Evolutionary conservation across 2,329 filamentous ascomycete species (phyloP).

Genomic region (Rutstroemia sp.): DNA sequence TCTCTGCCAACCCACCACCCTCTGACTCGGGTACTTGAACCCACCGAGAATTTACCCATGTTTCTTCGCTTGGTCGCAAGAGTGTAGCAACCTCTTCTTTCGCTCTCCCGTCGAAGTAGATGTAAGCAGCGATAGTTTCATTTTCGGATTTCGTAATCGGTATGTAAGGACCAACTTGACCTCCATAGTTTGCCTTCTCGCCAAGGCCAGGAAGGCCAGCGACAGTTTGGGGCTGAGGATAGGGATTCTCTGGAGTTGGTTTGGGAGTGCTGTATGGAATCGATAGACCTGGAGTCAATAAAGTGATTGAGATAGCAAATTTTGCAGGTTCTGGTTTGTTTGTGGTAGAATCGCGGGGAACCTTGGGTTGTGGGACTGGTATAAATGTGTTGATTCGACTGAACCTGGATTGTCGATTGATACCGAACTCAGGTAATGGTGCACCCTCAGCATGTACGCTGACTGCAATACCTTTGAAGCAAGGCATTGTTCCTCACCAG

Average conservation of each 20-base stretch:
- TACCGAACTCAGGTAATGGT: slow-evolving; percentile 85
- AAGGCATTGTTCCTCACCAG: slow-evolving; percentile 57
- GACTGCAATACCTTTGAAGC: slow-evolving; percentile 98
- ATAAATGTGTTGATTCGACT: slow-evolving; percentile 97
- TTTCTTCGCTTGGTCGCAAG: slow-evolving; percentile 87
- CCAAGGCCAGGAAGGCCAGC: slow-evolving; percentile 55
- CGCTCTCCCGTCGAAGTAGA: slow-evolving; percentile 91
- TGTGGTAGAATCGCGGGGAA: slow-evolving; percentile 54
- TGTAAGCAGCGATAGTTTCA: slow-evolving; percentile 96
- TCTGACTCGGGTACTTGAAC: slow-evolving; percentile 88
- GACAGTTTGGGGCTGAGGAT: slow-evolving; percentile 76
- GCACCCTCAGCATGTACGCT: slow-evolving; percentile 80
- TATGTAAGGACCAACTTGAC: slow-evolving; percentile 74
- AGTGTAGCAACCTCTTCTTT: slow-evolving; percentile 98
- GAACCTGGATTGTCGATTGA: slow-evolving; percentile 86
- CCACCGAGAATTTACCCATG: slow-evolving; percentile 98
- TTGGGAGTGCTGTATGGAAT: slow-evolving; percentile 92
- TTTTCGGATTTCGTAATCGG: slow-evolving; percentile 89
- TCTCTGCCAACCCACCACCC: slow-evolving; percentile 88
- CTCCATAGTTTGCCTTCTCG: slow-evolving; percentile 44
- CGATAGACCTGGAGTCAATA: slow-evolving; percentile 79
- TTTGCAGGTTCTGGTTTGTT: slow-evolving; percentile 85
- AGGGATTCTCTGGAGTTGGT: slow-evolving; percentile 64
- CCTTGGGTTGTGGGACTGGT: slow-evolving; percentile 80
- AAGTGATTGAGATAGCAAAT: slow-evolving; percentile 96